Conservation (phyloP, 1,139 yeast genomes). For the Lodderomyces pseudojiufengensis region DNA sequence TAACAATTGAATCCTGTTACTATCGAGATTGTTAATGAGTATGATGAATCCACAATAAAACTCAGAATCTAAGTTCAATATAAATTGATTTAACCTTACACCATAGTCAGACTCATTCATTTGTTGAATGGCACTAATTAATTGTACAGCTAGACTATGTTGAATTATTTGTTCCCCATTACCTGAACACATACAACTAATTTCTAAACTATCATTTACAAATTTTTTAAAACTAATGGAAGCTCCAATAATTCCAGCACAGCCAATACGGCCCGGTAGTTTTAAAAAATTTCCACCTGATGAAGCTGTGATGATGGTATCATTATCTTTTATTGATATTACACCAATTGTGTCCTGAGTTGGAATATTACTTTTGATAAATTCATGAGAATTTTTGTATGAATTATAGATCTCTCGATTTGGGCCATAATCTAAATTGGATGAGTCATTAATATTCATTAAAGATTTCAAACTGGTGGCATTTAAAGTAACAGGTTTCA, state of each 20-base stretch:
- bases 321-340: slow-evolving; percentile 14
- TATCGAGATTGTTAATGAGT: slow-evolving; percentile 16
- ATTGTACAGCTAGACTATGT: slow-evolving; percentile 34
- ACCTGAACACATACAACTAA: slow-evolving; percentile 50
- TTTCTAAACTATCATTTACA: slow-evolving; percentile 10
- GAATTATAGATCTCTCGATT: no score
- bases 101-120: neutral
- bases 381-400: neutral
- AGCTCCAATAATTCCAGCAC: slow-evolving; percentile 50
- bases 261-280: slow-evolving; percentile 48
- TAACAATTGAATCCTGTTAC: slow-evolving; percentile 17
- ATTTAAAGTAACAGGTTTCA: slow-evolving; percentile 25
- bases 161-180: slow-evolving; percentile 52
- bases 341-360: slow-evolving; percentile 38
- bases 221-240: slow-evolving; percentile 27
- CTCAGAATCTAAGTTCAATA: slow-evolving; percentile 1
- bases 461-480: slow-evolving; percentile 10
- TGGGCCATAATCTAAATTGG: no score
- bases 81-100: slow-evolving; percentile 11
- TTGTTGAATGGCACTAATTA: slow-evolving; percentile 13
- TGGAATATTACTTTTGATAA: slow-evolving; percentile 9
- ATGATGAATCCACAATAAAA: slow-evolving; percentile 34
- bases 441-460: slow-evolving; percentile 2
- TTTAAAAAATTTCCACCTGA: slow-evolving; percentile 55
- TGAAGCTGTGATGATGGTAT: slow-evolving; percentile 34